Percentiles rank a stretch among this genome's conserved stretches.
phyloP scores from a whole-genome alignment of 2,329 filamentous ascomycete species.

The Colletotrichum somersetense region DNA sequence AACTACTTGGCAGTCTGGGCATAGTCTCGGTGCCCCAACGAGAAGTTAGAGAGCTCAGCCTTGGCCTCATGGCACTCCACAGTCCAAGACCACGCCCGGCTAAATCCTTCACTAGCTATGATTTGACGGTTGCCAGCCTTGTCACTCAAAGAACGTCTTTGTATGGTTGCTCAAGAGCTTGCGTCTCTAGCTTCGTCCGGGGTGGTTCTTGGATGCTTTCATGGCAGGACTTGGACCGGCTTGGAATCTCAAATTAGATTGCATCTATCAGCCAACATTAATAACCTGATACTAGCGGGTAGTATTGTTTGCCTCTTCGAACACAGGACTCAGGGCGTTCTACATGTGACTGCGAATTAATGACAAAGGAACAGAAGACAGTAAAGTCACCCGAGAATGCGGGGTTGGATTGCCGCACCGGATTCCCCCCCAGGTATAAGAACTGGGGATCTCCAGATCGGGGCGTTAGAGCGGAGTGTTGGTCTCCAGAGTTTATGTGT shows the following conservation, averaged over 20 bases:
- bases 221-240: slow-evolving; percentile 13
- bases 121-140: slow-evolving; percentile 17
- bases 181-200: not conserved
- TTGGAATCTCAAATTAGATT: not conserved
- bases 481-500: not conserved
- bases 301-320: not conserved
- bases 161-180: not conserved
- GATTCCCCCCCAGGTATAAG: slow-evolving; percentile 21
- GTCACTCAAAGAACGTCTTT: slow-evolving; percentile 1
- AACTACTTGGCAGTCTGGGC: slow-evolving; percentile 24
- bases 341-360: not conserved
- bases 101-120: not conserved
- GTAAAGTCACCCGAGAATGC: slow-evolving; percentile 16
- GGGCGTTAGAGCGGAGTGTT: not conserved
- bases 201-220: not conserved
- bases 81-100: slow-evolving; percentile 23
- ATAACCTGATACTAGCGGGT: not conserved
- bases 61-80: slow-evolving; percentile 33
- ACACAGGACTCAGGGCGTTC: not conserved
- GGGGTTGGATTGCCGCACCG: not conserved
- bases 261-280: not conserved
- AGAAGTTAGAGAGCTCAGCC: slow-evolving; percentile 10
- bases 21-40: slow-evolving; percentile 30
- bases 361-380: not conserved
- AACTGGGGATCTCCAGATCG: slow-evolving; percentile 4